A percentile compares a stretch with the other conserved stretches of the same genome.
Conservation (phyloP, 768 basidiomycete species). For the Cantharellus anzutake region DNA sequence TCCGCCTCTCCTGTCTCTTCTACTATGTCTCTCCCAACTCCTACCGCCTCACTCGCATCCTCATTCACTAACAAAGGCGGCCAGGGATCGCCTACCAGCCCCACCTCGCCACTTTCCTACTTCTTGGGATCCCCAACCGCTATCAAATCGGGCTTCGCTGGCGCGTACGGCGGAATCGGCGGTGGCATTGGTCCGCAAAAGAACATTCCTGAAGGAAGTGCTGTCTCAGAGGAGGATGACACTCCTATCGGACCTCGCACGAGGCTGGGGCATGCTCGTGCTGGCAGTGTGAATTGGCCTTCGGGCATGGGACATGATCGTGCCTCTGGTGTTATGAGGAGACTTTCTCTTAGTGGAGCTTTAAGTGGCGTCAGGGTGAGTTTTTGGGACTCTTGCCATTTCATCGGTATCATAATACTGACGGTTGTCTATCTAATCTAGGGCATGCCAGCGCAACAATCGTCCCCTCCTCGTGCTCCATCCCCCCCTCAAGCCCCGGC, state of each 20-base stretch:
- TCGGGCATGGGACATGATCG: background rate
- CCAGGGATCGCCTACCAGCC: background rate
- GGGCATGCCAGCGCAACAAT: background rate
- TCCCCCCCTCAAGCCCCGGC: background rate
- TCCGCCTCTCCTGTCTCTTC: background rate
- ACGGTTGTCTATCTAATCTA: background rate
- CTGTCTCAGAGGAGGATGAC: background rate
- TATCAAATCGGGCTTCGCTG: background rate
- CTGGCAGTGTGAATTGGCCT: background rate
- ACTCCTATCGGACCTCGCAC: background rate
- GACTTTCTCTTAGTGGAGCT: background rate
- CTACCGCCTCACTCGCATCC: background rate
- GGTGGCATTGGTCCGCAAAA: background rate
- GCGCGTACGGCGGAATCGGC: background rate
- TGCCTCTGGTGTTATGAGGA: background rate
- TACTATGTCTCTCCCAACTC: background rate
- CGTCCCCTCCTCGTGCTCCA: background rate
- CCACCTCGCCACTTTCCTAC: background rate
- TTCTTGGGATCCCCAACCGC: background rate
- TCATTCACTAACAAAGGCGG: background rate
- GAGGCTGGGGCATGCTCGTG: background rate
- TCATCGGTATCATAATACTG: background rate
- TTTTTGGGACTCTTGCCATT: background rate
- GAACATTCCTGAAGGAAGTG: background rate
- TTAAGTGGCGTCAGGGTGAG: background rate